A percentile compares a stretch with the other conserved stretches of the same genome.
These are phyloP conservation scores for Plasmodium chabaudi DNA, from an alignment of 169 alveolate genomes.

Conservation along the genomic window DNA sequence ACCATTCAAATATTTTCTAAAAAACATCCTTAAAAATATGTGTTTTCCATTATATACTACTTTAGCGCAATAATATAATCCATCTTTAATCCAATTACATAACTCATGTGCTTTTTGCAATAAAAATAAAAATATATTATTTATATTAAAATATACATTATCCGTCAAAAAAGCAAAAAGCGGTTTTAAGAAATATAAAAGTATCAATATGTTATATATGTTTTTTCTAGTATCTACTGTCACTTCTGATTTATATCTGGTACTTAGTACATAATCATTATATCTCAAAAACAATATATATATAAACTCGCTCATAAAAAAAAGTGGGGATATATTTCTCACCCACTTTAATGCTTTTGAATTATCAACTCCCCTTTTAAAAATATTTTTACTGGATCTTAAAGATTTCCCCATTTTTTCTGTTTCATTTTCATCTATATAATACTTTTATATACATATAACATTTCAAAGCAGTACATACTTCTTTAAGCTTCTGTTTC, in stretches of 20 bases:
- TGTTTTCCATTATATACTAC: conserved; percentile 39
- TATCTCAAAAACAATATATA: conserved; percentile 64
- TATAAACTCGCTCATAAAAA: conserved; percentile 69
- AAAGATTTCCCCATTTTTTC: conserved; percentile 61
- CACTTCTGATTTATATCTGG: conserved; percentile 40
- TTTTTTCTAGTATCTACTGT: conserved; percentile 38
- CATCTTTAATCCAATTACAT: conserved; percentile 13
- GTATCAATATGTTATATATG: conserved; percentile 60
- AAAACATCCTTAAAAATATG: conserved; percentile 30
- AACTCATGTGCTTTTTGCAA: conserved; percentile 23
- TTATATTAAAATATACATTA: conserved; percentile 67
- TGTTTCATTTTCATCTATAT: conserved; percentile 34
- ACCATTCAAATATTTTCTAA: conserved; percentile 49
- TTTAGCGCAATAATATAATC: conserved; percentile 16
- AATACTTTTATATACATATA: conserved; percentile 2
- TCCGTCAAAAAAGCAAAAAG: conserved; percentile 68
- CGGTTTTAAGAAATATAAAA: conserved; percentile 50
- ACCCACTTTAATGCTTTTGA: conserved; percentile 40
- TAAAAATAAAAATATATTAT: conserved; percentile 40
- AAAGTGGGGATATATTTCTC: conserved; percentile 54
- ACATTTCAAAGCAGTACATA: too few relatives aligned
- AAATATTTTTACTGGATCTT: conserved; percentile 29
- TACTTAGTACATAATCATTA: conserved; percentile 62
- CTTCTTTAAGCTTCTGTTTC: too few relatives aligned
- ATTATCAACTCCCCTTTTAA: conserved; percentile 44